Evolutionary conservation across 2,329 filamentous ascomycete genomes (phyloP), one percentile per base, ranked within the genome.

Genomic region (Phyllosticta paracitricarpa): DNA sequence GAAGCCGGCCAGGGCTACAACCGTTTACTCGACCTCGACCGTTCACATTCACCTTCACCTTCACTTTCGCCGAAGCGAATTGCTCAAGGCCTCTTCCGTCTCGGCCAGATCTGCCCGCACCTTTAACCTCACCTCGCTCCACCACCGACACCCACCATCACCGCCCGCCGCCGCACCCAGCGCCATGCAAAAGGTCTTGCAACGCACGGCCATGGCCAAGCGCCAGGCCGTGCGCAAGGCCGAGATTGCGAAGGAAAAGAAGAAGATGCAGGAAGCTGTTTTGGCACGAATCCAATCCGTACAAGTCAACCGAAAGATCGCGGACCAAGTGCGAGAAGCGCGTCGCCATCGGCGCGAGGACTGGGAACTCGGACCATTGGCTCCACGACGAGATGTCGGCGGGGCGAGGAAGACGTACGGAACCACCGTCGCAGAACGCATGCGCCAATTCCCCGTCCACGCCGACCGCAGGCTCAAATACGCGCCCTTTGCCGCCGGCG

Each of bases 291-390:
- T 48, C 14, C 40, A 48, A 48, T 48, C 40, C 14, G 40, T 48
- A n/a, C 40, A 48, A 48, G n/a, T 48, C 51, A 56, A 54, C 6
- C 56, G 54, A 30, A 28, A 51, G 25, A 48, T 57, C 40, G 51
- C 62, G 51, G 64, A 14, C n/a, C 3, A 26, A 51, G 24, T 30
- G 40, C 56, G 52, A 19, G 68, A 71, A 17, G 84, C 83, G 53
- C 81, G 83, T 60, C 71, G 77, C 65, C 79, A 81, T 57, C 82
- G 88, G 59, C 82, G 81, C 63, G 88, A 96, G 71, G 87, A 93
- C 73, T 96, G 89, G 84, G 78, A 87, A 65, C 75, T 91, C 65
- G 93, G 92, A 0, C 83, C 89, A 8, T 71, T 96, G 65, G 87
- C 91, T 2, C 91, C 92, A 2, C 87, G 87, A 71, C 82, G 86